Conservation (phyloP, 441 rosid species). For the Sinapis alba region DNA sequence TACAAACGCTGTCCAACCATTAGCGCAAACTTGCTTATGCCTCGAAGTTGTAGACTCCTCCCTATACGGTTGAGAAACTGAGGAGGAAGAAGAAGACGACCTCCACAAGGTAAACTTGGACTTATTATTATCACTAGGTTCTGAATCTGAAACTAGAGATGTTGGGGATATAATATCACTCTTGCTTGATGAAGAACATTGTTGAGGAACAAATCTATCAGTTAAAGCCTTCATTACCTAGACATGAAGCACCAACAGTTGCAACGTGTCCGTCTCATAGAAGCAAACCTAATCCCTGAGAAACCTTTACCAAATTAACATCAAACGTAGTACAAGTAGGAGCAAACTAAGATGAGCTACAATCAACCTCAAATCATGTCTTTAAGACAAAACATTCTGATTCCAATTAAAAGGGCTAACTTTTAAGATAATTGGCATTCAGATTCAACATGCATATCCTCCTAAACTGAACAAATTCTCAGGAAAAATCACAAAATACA, state of each 20-base stretch:
- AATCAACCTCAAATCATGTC: not conserved
- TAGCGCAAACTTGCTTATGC: slow-evolving; percentile 45
- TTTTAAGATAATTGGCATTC: not conserved
- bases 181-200: slow-evolving; percentile 38
- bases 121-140: slow-evolving; percentile 48
- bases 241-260: slow-evolving; percentile 42
- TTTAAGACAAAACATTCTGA: not conserved
- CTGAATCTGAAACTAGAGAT: slow-evolving; percentile 54
- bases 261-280: slow-evolving; percentile 40
- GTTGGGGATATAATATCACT: slow-evolving; percentile 47
- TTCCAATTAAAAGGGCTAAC: not conserved
- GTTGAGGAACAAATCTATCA: slow-evolving; percentile 58
- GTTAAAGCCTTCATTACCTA: slow-evolving; percentile 84
- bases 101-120: slow-evolving; percentile 56
- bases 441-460: slow-evolving; percentile 22
- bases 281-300: slow-evolving; percentile 35
- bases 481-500: not conserved
- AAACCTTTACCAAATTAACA: slow-evolving; percentile 12
- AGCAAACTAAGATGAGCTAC: not conserved
- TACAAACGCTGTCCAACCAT: slow-evolving; percentile 77
- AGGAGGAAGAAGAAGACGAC: slow-evolving; percentile 82
- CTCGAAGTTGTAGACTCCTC: slow-evolving; percentile 48
- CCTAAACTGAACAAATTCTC: slow-evolving; percentile 5
- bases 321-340: not conserved
- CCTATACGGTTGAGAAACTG: slow-evolving; percentile 56